phyloP scores from a whole-genome alignment of 2,329 filamentous ascomycete species.

The Calycina herbarum region DNA sequence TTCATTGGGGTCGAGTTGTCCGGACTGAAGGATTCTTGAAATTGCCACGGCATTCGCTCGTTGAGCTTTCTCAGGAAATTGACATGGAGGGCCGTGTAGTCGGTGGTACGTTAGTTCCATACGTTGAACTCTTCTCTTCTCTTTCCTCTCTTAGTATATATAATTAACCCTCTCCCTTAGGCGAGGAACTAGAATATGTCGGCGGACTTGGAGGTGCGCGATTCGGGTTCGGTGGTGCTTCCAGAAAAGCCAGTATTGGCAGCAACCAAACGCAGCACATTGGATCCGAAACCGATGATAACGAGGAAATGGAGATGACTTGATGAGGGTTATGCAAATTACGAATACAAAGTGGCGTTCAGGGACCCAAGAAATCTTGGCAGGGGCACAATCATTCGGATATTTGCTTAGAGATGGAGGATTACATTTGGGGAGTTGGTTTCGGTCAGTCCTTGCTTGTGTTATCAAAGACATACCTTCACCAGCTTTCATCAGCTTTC shows the following conservation, averaged over 20 bases:
- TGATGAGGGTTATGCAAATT: constrained; percentile 20
- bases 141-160: constrained; percentile 15
- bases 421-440: constrained; percentile 3
- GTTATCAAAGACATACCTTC: neutral
- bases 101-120: constrained; percentile 68
- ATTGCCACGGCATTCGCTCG: constrained; percentile 74
- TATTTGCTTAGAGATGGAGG: constrained; percentile 1
- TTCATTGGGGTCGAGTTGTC: constrained; percentile 92
- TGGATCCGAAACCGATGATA: constrained; percentile 56
- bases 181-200: constrained; percentile 43
- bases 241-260: constrained; percentile 60
- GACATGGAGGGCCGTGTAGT: constrained; percentile 91
- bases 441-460: neutral
- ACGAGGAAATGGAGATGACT: constrained; percentile 61
- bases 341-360: constrained; percentile 11
- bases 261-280: constrained; percentile 58
- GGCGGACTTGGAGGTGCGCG: constrained; percentile 50
- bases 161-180: constrained; percentile 30
- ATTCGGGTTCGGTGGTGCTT: constrained; percentile 47
- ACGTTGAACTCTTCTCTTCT: constrained; percentile 44
- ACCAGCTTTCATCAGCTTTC: neutral
- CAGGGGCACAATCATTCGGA: neutral
- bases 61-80: constrained; percentile 91
- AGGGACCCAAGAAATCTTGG: constrained; percentile 3
- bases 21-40: constrained; percentile 83